These are phyloP conservation scores for Cantharellus anzutake DNA, from an alignment of 768 basidiomycete species.

Conservation along the genomic window DNA sequence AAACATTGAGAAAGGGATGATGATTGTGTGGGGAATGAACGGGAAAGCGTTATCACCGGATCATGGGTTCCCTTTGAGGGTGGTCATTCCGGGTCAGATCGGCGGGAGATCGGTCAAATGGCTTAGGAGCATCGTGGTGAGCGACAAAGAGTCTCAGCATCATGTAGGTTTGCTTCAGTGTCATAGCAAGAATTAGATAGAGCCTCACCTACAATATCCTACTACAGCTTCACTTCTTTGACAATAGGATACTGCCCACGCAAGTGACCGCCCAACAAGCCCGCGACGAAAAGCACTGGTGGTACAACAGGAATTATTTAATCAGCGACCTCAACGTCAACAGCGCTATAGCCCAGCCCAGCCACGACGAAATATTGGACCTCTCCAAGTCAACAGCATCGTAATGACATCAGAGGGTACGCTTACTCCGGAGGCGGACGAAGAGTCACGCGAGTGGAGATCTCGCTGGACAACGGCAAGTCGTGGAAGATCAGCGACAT, in stretches of 20 bases:
- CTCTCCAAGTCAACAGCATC: constrained; percentile 2
- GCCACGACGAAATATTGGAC: constrained; percentile 29
- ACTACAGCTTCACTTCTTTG: constrained; percentile 15
- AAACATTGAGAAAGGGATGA: constrained; percentile 29
- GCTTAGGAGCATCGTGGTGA: constrained; percentile 35
- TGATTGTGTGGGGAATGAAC: constrained; percentile 40
- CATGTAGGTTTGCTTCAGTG: constrained; percentile 18
- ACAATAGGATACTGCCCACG: constrained; percentile 45
- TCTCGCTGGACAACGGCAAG: constrained; percentile 33
- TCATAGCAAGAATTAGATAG: not conserved
- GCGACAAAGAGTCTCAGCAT: constrained; percentile 32
- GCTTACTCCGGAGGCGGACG: constrained; percentile 45
- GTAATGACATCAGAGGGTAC: constrained; percentile 34
- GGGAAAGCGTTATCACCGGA: constrained; percentile 38
- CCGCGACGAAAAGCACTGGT: constrained; percentile 32
- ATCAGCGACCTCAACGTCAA: constrained; percentile 40
- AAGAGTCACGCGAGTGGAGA: constrained; percentile 36
- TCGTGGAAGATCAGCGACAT: constrained; percentile 30
- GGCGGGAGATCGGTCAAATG: constrained; percentile 46
- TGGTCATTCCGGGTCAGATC: constrained; percentile 43
- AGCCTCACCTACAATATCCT: not conserved
- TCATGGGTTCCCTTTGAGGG: constrained; percentile 46
- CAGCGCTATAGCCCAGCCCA: constrained; percentile 34
- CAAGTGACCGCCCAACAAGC: constrained; percentile 33
- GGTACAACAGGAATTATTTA: constrained; percentile 29